Evolutionary conservation across 1,284 basidiomycete genomes (phyloP).

Genomic region (Wolfiporia cocos): DNA sequence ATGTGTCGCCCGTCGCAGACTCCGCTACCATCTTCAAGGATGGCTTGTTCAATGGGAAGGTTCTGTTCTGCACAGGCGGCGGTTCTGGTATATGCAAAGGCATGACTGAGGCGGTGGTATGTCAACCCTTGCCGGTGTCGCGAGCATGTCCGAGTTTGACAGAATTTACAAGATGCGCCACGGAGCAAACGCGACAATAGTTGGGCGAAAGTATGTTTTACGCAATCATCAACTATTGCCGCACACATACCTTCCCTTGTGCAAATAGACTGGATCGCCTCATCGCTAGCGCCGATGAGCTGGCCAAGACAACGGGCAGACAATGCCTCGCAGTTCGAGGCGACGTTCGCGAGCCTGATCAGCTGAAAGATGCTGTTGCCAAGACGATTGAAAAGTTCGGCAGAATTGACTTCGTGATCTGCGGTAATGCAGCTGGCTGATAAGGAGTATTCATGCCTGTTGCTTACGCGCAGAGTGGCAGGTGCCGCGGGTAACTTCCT

Average conservation of each 20-base stretch:
- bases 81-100: constrained; percentile 89
- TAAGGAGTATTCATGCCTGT: too few species aligned
- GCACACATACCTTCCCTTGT: background rate
- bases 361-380: constrained; percentile 72
- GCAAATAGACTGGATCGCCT: constrained; percentile 68
- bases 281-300: constrained; percentile 62
- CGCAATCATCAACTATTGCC: background rate
- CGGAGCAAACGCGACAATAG: constrained; percentile 77
- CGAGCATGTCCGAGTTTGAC: background rate
- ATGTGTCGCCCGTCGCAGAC: constrained; percentile 38
- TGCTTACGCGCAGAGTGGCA: too few species aligned
- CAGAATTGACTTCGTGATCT: constrained; percentile 91
- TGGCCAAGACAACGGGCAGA: constrained; percentile 65
- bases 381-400: constrained; percentile 77
- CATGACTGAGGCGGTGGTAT: constrained; percentile 78
- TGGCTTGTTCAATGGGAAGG: constrained; percentile 88
- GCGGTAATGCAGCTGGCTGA: constrained; percentile 67
- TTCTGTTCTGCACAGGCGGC: constrained; percentile 90
- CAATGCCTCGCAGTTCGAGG: constrained; percentile 72
- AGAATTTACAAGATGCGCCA: constrained; percentile 63
- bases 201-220: constrained; percentile 84
- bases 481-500: constrained; percentile 90
- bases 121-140: too few species aligned
- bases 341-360: constrained; percentile 79
- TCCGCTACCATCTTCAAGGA: constrained; percentile 67